phyloP scores from a whole-genome alignment of 257 asterid species.

The Fraxinus excelsior region DNA sequence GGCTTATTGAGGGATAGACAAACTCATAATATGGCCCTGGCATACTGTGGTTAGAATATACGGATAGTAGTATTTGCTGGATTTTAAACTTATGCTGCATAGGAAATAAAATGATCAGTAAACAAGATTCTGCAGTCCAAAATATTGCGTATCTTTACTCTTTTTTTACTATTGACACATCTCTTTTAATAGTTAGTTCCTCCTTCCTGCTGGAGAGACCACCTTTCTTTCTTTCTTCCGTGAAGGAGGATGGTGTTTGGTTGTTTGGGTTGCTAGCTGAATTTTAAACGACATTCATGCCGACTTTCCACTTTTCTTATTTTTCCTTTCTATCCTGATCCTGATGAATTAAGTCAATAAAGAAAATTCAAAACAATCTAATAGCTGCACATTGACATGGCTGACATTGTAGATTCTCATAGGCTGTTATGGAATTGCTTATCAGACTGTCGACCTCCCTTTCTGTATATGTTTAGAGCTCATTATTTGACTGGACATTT shows the following conservation, averaged over 20 bases:
- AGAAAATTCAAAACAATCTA: conserved; percentile 2
- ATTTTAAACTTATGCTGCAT: conserved; percentile 11
- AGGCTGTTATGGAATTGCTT: background rate
- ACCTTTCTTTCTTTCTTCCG: background rate
- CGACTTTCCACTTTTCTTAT: background rate
- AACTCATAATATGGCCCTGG: background rate
- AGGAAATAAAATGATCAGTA: background rate
- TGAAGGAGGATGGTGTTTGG: conserved; percentile 20
- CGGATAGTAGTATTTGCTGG: conserved; percentile 11
- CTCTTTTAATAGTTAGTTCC: conserved; percentile 12
- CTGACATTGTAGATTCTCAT: background rate
- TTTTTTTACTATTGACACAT: background rate
- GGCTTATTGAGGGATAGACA: background rate
- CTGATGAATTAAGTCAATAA: conserved; percentile 14
- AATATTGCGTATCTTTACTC: conserved; percentile 4
- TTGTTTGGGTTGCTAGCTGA: conserved; percentile 8
- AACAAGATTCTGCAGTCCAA: conserved; percentile 7
- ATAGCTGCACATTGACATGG: background rate
- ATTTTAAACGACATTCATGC: background rate
- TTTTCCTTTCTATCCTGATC: conserved; percentile 4
- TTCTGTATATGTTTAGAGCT: conserved; percentile 17
- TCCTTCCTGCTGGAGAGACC: background rate
- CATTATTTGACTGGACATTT: conserved; percentile 12
- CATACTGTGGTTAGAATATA: conserved; percentile 2
- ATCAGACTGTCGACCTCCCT: background rate